phyloP scores from a whole-genome alignment of 1,284 basidiomycete species.

The Fomes fomentarius region DNA sequence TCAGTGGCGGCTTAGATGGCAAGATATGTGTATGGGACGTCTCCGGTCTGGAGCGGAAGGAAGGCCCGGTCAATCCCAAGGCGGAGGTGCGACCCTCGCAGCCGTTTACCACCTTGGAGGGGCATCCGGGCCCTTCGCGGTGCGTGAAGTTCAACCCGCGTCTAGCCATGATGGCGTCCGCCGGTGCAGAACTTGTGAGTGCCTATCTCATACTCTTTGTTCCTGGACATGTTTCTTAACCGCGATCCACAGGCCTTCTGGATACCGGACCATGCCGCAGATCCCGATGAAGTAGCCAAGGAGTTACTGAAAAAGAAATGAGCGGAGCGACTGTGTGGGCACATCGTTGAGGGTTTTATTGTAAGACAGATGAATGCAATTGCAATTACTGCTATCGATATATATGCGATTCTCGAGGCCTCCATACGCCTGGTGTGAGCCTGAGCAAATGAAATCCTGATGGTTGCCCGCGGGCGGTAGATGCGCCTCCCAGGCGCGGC shows the following conservation, averaged over 20 bases:
- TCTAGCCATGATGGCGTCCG: constrained; percentile 86
- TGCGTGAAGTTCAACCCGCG: constrained; percentile 90
- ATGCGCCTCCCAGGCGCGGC: constrained; percentile 10
- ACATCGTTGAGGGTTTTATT: not conserved
- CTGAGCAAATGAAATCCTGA: no score
- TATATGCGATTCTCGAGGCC: no score
- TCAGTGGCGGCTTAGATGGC: constrained; percentile 85
- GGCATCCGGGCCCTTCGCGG: constrained; percentile 80
- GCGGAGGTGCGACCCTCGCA: constrained; percentile 52
- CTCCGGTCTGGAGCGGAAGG: constrained; percentile 54
- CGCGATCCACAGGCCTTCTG: constrained; percentile 68
- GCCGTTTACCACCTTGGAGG: constrained; percentile 66
- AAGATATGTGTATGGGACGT: constrained; percentile 83
- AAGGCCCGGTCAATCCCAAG: constrained; percentile 57
- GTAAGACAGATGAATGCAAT: no score
- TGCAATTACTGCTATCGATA: no score
- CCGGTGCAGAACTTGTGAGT: constrained; percentile 84
- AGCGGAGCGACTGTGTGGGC: no score
- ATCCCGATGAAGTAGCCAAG: constrained; percentile 53
- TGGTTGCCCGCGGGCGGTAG: not conserved
- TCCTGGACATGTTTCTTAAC: not conserved
- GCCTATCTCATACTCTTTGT: constrained; percentile 77
- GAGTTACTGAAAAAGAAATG: constrained; percentile 46
- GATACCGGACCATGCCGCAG: constrained; percentile 69
- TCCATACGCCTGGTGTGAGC: no score